Conservation (phyloP, 2,329 filamentous ascomycete species). For the Cladosporium halotolerans region DNA sequence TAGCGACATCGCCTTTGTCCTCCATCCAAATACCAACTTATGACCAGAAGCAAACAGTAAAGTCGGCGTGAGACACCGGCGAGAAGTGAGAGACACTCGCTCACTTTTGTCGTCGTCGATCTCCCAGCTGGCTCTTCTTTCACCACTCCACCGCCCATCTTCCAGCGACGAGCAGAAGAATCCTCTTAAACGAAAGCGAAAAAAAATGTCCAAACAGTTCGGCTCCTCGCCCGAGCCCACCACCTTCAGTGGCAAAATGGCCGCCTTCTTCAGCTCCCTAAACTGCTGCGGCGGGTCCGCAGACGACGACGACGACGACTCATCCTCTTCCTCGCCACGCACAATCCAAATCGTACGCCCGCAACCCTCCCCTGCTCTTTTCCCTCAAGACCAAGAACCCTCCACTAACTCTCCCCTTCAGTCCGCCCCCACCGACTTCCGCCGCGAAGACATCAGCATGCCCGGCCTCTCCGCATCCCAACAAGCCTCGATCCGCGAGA, state of each 20-base stretch:
- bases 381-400: not conserved
- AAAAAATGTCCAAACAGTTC: no score
- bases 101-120: no score
- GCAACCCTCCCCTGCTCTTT: not conserved
- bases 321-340: not conserved
- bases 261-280: constrained; percentile 9
- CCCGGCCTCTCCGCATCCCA: constrained; percentile 25
- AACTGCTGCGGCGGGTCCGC: constrained; percentile 13
- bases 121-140: no score
- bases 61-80: no score
- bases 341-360: constrained; percentile 1
- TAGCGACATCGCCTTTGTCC: no score
- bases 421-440: constrained; percentile 29
- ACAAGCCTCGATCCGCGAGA: constrained; percentile 26
- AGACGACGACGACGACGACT: not conserved
- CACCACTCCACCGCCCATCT: no score
- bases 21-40: no score
- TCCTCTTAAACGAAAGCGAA: no score
- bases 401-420: constrained; percentile 7
- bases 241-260: not conserved
- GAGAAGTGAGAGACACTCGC: no score
- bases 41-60: no score
- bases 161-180: no score
- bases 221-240: no score
- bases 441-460: constrained; percentile 28